Conservation (phyloP, 2,329 filamentous ascomycete genomes). For the Aureobasidium zeae region DNA sequence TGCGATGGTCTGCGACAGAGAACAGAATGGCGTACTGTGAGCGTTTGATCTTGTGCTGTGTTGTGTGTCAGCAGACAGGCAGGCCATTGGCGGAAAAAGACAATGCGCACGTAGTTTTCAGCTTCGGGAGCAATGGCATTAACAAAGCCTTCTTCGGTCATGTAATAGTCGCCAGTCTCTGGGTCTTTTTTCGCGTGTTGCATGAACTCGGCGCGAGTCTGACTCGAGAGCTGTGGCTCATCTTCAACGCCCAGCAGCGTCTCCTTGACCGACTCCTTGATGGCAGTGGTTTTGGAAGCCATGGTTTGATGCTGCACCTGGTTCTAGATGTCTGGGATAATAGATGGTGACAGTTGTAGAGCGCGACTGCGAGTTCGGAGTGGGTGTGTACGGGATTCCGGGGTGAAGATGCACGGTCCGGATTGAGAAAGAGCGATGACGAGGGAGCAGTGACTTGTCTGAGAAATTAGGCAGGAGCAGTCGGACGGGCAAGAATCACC, state of each 20-base stretch:
- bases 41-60: slow-evolving; percentile 91
- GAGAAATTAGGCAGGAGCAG: too few relatives aligned
- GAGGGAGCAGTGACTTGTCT: background rate
- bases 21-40: slow-evolving; percentile 95
- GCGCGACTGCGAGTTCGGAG: slow-evolving; percentile 12
- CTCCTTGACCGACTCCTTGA: slow-evolving; percentile 60
- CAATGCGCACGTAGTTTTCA: slow-evolving; percentile 68
- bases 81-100: background rate
- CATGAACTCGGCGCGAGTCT: slow-evolving; percentile 67
- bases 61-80: background rate
- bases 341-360: slow-evolving; percentile 8
- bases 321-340: background rate
- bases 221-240: slow-evolving; percentile 56
- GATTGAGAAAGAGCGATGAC: background rate
- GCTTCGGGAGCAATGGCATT: slow-evolving; percentile 75
- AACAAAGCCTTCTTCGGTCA: slow-evolving; percentile 81
- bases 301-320: background rate
- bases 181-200: slow-evolving; percentile 67
- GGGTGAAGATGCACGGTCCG: slow-evolving; percentile 6
- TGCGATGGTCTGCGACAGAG: slow-evolving; percentile 72
- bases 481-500: too few relatives aligned
- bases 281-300: slow-evolving; percentile 33
- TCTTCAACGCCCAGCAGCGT: slow-evolving; percentile 54
- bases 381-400: slow-evolving; percentile 2
- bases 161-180: slow-evolving; percentile 64